A percentile compares a stretch with the other conserved stretches of the same genome.
Conservation (phyloP, 176 grass and related monocot species). For the Lolium rigidum region DNA sequence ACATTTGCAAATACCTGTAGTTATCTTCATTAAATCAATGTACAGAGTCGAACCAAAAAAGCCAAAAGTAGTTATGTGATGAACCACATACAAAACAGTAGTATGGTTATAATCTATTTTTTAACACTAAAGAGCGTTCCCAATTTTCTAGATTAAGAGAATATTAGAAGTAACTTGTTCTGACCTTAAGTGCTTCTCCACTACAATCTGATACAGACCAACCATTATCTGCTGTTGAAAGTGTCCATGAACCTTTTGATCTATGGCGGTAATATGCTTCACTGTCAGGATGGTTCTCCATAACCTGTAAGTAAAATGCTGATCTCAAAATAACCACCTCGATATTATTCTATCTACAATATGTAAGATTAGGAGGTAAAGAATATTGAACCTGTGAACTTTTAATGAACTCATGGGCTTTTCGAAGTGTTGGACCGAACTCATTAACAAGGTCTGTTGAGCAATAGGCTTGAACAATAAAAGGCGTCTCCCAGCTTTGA, state of each 20-base stretch:
- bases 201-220: constrained; percentile 59
- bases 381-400: constrained; percentile 44
- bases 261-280: constrained; percentile 51
- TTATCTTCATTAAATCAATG: no score
- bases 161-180: neutral
- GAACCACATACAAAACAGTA: neutral
- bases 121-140: neutral
- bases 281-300: constrained; percentile 43
- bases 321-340: neutral
- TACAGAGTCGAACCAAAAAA: neutral
- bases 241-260: constrained; percentile 66
- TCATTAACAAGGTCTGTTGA: constrained; percentile 68
- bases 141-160: neutral
- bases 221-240: constrained; percentile 61
- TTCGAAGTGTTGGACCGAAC: constrained; percentile 44
- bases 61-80: no score
- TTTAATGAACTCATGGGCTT: constrained; percentile 70
- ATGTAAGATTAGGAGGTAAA: neutral
- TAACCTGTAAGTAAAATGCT: constrained; percentile 29
- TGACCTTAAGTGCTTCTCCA: constrained; percentile 57
- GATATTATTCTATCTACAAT: neutral
- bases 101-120: no score
- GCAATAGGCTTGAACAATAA: constrained; percentile 77
- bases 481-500: constrained; percentile 69
- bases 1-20: no score